A percentile compares a stretch with the other conserved stretches of the same genome.
phyloP scores from a whole-genome alignment of 2,329 filamentous ascomycete species.

The Fusarium sarcochroum region DNA sequence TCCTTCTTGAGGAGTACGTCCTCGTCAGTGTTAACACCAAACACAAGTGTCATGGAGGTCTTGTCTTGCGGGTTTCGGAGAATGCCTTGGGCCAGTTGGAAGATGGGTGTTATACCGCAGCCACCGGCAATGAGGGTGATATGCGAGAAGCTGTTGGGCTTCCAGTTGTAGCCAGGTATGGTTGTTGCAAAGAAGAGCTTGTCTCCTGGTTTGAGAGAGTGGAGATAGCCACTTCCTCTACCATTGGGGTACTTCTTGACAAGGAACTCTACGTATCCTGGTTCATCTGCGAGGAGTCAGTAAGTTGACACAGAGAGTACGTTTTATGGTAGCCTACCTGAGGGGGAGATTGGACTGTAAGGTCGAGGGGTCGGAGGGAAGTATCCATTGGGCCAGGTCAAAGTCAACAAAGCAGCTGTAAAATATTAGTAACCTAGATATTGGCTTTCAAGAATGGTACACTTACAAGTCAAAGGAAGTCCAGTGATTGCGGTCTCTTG shows the following conservation, averaged over 20 bases:
- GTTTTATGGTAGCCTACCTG: conserved; percentile 2
- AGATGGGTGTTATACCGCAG: conserved; percentile 80
- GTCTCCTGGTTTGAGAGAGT: conserved; percentile 74
- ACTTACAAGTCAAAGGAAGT: conserved; percentile 63
- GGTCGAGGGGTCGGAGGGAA: conserved; percentile 74
- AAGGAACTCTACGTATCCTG: conserved; percentile 73
- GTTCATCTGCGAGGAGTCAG: conserved; percentile 57
- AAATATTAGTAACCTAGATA: neutral
- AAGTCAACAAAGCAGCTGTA: conserved; percentile 69
- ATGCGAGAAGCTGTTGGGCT: conserved; percentile 62
- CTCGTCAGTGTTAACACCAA: conserved; percentile 74
- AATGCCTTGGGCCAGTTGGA: conserved; percentile 74
- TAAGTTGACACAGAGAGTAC: accelerated
- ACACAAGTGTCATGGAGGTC: conserved; percentile 75
- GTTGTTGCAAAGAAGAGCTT: conserved; percentile 69
- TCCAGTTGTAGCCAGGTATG: conserved; percentile 69
- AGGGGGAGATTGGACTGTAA: conserved; percentile 70
- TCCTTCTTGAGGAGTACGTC: conserved; percentile 71
- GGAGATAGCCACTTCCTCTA: conserved; percentile 75
- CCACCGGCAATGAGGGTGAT: conserved; percentile 79
- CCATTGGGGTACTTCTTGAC: conserved; percentile 79
- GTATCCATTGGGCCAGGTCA: conserved; percentile 69
- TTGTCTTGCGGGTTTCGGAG: conserved; percentile 72
- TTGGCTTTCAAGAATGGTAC: neutral
- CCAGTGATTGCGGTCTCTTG: conserved; percentile 63